Conservation (phyloP, 495 filamentous ascomycete genomes). For the Jackrogersella multiformis region DNA sequence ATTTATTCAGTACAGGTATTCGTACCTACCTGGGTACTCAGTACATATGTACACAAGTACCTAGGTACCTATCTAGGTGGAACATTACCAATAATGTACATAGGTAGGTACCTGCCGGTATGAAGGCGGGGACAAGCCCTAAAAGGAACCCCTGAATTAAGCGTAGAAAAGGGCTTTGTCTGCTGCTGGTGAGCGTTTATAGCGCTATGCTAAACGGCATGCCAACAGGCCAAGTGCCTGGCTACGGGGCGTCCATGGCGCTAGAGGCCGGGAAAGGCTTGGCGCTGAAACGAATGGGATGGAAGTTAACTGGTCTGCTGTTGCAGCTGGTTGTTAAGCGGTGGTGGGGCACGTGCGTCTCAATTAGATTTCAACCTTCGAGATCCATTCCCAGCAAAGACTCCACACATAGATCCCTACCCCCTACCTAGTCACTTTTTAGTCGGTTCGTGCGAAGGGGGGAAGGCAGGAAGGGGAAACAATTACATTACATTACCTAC, state of each 20-base stretch:
- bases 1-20: too few species aligned
- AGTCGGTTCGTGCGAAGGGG: constrained; percentile 41
- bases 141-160: constrained; percentile 34
- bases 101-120: too few species aligned
- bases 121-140: constrained; percentile 14
- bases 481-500: too few species aligned
- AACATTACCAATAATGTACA: too few species aligned
- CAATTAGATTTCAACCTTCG: constrained; percentile 28
- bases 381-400: constrained; percentile 28
- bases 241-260: constrained; percentile 14
- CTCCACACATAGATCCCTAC: constrained; percentile 18
- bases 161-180: constrained; percentile 17
- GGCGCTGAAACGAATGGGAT: constrained; percentile 19
- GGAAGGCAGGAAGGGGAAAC: constrained; percentile 42
- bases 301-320: neutral
- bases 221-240: neutral
- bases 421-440: constrained; percentile 30
- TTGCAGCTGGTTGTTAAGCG: too few species aligned
- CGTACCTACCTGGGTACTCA: too few species aligned
- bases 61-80: too few species aligned
- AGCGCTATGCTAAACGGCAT: constrained; percentile 10
- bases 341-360: constrained; percentile 21
- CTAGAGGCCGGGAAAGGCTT: constrained; percentile 33
- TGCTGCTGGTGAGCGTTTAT: constrained; percentile 19
- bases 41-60: too few species aligned